Conservation (phyloP, 352 stramenopile species). For the Globisporangium radiosum region DNA sequence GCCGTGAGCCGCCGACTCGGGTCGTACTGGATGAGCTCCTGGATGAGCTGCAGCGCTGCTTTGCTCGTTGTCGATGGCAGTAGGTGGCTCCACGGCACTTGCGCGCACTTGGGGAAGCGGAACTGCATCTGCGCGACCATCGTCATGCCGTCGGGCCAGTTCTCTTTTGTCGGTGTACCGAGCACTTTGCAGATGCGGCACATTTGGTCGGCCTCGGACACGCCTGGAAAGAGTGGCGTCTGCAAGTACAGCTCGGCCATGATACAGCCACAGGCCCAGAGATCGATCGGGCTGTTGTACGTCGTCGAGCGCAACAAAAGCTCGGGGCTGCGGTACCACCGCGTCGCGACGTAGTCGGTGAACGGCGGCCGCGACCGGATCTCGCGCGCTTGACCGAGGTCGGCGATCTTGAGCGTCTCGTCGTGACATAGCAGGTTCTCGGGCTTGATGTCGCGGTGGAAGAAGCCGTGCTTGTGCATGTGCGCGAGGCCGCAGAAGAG, state of each 20-base stretch:
- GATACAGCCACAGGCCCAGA: constrained; percentile 82
- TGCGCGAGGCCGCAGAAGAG: constrained; percentile 69
- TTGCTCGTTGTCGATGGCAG: constrained; percentile 64
- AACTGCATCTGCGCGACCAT: constrained; percentile 90
- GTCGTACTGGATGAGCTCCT: constrained; percentile 90
- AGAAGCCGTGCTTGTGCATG: constrained; percentile 83
- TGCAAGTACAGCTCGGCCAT: constrained; percentile 74
- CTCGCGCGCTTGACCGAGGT: constrained; percentile 65
- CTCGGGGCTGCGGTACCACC: constrained; percentile 77
- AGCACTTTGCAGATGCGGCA: constrained; percentile 93
- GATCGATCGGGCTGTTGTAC: constrained; percentile 79
- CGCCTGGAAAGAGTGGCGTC: constrained; percentile 73
- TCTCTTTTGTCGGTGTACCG: constrained; percentile 82
- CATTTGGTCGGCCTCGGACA: constrained; percentile 94
- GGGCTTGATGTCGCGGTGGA: constrained; percentile 79
- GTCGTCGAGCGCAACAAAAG: constrained; percentile 50
- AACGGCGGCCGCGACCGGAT: constrained; percentile 65
- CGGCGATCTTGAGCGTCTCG: constrained; percentile 67
- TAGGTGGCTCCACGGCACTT: constrained; percentile 56
- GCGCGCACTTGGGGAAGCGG: constrained; percentile 85
- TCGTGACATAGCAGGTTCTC: constrained; percentile 66
- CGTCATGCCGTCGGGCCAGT: constrained; percentile 87
- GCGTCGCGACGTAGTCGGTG: constrained; percentile 71
- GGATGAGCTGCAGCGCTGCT: constrained; percentile 76
- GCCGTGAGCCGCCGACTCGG: constrained; percentile 84